phyloP scores from a whole-genome alignment of 2,329 filamentous ascomycete genomes.

The Emericellopsis cladophorae region DNA sequence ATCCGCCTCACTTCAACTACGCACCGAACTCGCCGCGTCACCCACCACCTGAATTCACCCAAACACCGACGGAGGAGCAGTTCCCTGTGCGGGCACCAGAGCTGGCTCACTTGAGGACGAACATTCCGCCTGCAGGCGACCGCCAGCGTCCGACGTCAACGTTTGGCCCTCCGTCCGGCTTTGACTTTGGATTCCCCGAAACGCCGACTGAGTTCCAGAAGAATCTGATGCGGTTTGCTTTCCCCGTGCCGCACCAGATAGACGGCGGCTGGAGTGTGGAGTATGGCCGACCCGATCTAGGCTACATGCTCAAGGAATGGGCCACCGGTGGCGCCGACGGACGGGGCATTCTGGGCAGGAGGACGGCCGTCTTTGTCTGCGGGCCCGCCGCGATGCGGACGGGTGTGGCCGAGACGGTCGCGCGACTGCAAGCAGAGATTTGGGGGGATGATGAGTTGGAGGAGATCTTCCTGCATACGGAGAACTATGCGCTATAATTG shows the following conservation, averaged over 20 bases:
- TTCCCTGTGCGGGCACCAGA: slow-evolving; percentile 33
- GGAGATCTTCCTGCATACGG: slow-evolving; percentile 87
- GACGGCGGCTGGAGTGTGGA: slow-evolving; percentile 82
- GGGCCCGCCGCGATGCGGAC: slow-evolving; percentile 79
- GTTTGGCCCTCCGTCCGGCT: slow-evolving; percentile 48
- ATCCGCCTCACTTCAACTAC: slow-evolving; percentile 46
- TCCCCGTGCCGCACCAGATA: slow-evolving; percentile 55
- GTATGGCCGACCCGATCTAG: slow-evolving; percentile 80
- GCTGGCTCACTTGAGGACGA: slow-evolving; percentile 43
- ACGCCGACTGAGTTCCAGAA: slow-evolving; percentile 84
- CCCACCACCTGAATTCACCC: slow-evolving; percentile 8
- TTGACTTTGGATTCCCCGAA: slow-evolving; percentile 70
- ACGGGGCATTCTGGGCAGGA: slow-evolving; percentile 58
- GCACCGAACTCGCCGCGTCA: slow-evolving; percentile 33
- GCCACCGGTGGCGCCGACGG: slow-evolving; percentile 57
- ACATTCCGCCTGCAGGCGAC: slow-evolving; percentile 17
- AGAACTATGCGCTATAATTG: slow-evolving; percentile 76
- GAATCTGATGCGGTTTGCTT: slow-evolving; percentile 81
- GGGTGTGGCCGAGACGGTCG: slow-evolving; percentile 77
- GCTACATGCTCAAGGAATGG: slow-evolving; percentile 75
- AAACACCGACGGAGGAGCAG: slow-evolving; percentile 9
- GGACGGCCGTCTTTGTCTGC: slow-evolving; percentile 87
- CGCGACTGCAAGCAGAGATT: slow-evolving; percentile 68
- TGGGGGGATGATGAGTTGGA: slow-evolving; percentile 68
- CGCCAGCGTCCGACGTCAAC: slow-evolving; percentile 37